phyloP scores from a whole-genome alignment of 2,329 filamentous ascomycete genomes.

The Penicillium sp. region DNA sequence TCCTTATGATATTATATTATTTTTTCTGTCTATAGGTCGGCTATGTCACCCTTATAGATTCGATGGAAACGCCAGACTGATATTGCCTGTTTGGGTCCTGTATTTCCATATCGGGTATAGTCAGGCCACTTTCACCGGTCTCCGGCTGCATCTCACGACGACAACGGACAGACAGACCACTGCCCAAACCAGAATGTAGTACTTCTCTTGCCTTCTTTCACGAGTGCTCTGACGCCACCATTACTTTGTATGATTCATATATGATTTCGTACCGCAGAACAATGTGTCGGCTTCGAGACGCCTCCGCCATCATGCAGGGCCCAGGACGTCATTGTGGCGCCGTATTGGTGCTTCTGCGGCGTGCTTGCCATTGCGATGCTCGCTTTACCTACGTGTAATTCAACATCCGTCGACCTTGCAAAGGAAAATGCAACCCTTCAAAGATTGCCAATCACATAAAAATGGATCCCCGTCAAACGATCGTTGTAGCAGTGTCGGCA shows the following conservation, averaged over 20 bases:
- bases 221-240: not conserved
- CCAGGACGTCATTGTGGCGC: not conserved
- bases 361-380: not conserved
- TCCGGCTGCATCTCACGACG: too few relatives aligned
- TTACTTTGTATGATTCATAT: not conserved
- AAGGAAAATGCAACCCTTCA: not conserved
- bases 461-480: not conserved
- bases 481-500: conserved; percentile 38
- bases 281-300: not conserved
- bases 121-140: not conserved
- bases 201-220: not conserved
- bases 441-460: not conserved
- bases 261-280: not conserved
- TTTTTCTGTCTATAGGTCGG: not conserved
- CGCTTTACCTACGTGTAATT: not conserved
- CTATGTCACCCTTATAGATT: not conserved
- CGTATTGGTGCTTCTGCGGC: too few relatives aligned
- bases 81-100: not conserved
- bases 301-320: not conserved
- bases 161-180: too few relatives aligned
- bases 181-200: not conserved
- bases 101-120: not conserved
- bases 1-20: not conserved
- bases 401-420: not conserved
- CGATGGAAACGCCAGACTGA: not conserved